These are phyloP conservation scores for Xylaria castorea DNA, from an alignment of 495 filamentous ascomycete genomes.

Conservation along the genomic window DNA sequence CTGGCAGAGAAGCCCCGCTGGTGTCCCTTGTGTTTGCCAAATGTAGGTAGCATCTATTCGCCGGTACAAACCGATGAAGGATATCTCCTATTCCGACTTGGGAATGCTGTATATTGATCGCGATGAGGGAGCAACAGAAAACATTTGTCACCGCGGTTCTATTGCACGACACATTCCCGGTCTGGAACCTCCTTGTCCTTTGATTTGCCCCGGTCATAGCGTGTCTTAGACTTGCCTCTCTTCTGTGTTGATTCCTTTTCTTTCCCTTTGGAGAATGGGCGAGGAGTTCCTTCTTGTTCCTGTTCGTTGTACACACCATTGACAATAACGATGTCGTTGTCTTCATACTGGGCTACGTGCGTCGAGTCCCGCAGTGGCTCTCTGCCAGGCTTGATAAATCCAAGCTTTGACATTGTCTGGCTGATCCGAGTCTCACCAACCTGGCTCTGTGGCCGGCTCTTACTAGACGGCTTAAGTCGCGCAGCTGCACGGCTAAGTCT, in stretches of 20 bases:
- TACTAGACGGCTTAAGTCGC: conserved; percentile 60
- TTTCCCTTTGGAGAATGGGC: conserved; percentile 24
- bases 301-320: conserved; percentile 52
- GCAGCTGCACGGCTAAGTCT: conserved; percentile 66
- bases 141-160: conserved; percentile 1
- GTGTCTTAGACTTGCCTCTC: conserved; percentile 54
- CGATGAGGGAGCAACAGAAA: not conserved
- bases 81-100: not conserved
- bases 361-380: conserved; percentile 49
- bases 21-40: not conserved
- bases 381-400: conserved; percentile 58
- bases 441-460: conserved; percentile 72
- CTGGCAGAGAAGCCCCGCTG: not conserved
- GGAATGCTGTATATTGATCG: not conserved
- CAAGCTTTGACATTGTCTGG: conserved; percentile 69
- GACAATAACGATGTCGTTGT: conserved; percentile 45
- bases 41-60: not conserved
- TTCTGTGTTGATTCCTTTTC: conserved; percentile 49
- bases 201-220: conserved; percentile 48
- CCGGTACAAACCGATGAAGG: not conserved
- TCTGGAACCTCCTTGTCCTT: conserved; percentile 61
- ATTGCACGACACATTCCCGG: conserved; percentile 66
- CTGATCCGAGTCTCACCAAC: conserved; percentile 71
- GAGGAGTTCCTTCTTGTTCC: conserved; percentile 39
- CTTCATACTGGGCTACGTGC: conserved; percentile 41